Conservation (phyloP, 306 rosid genomes). For the Quercus cerris region DNA sequence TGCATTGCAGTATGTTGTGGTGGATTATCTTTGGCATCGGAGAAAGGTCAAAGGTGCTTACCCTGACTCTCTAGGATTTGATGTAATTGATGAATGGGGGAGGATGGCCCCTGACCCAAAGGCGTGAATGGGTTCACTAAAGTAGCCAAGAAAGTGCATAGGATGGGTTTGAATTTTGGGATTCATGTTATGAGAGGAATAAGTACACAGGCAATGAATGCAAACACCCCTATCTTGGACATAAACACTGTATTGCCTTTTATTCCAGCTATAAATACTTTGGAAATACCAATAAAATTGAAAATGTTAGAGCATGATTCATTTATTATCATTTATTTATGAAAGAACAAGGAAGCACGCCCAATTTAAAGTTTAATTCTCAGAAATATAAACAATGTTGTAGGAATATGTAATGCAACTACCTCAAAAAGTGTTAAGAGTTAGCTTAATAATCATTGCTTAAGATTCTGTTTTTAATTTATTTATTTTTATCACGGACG, state of each 20-base stretch:
- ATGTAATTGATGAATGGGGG: slow-evolving; percentile 91
- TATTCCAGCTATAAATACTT: neutral
- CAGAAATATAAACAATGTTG: neutral
- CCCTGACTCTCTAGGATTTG: slow-evolving; percentile 77
- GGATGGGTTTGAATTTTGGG: slow-evolving; percentile 87
- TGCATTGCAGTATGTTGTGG: slow-evolving; percentile 77
- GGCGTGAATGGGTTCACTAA: slow-evolving; percentile 69
- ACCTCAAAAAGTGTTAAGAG: neutral
- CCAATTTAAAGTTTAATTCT: neutral
- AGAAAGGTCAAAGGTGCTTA: slow-evolving; percentile 70
- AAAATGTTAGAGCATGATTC: neutral
- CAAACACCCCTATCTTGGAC: slow-evolving; percentile 20
- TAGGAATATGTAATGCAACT: neutral
- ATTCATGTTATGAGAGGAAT: slow-evolving; percentile 98
- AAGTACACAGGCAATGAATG: slow-evolving; percentile 93
- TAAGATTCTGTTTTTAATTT: slow-evolving; percentile 14
- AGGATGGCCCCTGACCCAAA: slow-evolving; percentile 83
- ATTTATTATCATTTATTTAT: neutral
- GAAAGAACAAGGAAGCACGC: neutral
- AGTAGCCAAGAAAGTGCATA: slow-evolving; percentile 74
- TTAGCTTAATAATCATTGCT: slow-evolving; percentile 1
- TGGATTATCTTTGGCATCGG: slow-evolving; percentile 97
- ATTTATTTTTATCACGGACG: slow-evolving; percentile 42
- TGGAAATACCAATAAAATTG: neutral
- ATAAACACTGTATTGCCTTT: slow-evolving; percentile 49